phyloP scores from a whole-genome alignment of 2,329 filamentous ascomycete species.

The Cladosporium sp. region DNA sequence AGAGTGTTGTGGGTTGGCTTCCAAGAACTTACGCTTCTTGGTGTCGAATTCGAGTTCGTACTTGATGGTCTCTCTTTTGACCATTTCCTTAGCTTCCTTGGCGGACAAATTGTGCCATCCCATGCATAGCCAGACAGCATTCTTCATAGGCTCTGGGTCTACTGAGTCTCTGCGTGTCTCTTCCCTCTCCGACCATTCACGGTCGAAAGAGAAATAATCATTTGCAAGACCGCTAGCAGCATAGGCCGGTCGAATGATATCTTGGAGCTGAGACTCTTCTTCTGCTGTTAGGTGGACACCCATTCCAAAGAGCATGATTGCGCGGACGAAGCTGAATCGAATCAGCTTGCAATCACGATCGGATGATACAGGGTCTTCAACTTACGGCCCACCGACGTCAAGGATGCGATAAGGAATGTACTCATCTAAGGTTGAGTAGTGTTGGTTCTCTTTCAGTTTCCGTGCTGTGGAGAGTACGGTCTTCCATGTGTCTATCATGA shows the following conservation, averaged over 20 bases:
- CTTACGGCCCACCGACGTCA: neutral
- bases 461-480: neutral
- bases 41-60: neutral
- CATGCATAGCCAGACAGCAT: neutral
- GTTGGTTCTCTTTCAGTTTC: neutral
- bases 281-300: neutral
- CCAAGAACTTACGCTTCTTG: neutral
- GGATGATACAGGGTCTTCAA: too few relatives aligned
- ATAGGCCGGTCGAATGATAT: neutral
- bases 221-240: neutral
- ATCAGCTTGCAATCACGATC: neutral
- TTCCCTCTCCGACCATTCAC: neutral
- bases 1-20: neutral
- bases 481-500: neutral
- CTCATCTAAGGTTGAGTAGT: neutral
- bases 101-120: neutral
- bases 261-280: neutral
- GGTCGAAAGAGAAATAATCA: neutral
- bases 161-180: neutral
- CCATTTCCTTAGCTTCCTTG: neutral
- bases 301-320: conserved; percentile 1
- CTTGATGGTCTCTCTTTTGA: neutral
- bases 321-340: neutral
- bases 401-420: neutral
- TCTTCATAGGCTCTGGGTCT: neutral